A percentile compares a stretch with the other conserved stretches of the same genome.
Evolutionary conservation across 441 rosid genomes (phyloP).

Genomic region (Bocquillonia castaneifolia): DNA sequence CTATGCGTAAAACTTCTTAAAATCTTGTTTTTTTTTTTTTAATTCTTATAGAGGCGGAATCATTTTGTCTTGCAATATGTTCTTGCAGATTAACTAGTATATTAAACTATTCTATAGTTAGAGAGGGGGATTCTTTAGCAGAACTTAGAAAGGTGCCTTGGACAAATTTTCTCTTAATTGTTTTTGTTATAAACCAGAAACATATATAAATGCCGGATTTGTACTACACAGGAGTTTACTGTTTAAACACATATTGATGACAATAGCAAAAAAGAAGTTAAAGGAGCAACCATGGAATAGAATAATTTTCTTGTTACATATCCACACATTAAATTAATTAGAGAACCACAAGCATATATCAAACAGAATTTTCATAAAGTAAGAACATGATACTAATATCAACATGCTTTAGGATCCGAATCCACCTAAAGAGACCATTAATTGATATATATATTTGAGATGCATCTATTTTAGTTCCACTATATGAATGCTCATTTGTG

Average conservation of each 20-base stretch:
- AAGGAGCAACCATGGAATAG: constrained; percentile 5
- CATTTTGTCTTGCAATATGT: no score
- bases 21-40: no score
- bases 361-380: constrained; percentile 14
- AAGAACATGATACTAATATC: constrained; percentile 36
- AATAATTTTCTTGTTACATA: constrained; percentile 7
- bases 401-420: constrained; percentile 22
- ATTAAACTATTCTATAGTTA: no score
- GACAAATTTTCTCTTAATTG: no score
- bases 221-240: no score
- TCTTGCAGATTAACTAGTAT: not conserved
- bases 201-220: no score
- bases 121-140: no score
- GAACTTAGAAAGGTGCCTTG: no score
- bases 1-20: no score
- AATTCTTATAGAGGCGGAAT: not conserved
- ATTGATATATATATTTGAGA: not conserved
- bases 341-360: not conserved
- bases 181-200: no score
- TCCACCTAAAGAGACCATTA: not conserved
- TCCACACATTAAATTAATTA: not conserved
- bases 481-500: constrained; percentile 9
- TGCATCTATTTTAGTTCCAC: not conserved
- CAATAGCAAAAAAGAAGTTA: not conserved
- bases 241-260: no score